phyloP scores from a whole-genome alignment of 306 rosid genomes.

The Hylodesmum podocarpum region DNA sequence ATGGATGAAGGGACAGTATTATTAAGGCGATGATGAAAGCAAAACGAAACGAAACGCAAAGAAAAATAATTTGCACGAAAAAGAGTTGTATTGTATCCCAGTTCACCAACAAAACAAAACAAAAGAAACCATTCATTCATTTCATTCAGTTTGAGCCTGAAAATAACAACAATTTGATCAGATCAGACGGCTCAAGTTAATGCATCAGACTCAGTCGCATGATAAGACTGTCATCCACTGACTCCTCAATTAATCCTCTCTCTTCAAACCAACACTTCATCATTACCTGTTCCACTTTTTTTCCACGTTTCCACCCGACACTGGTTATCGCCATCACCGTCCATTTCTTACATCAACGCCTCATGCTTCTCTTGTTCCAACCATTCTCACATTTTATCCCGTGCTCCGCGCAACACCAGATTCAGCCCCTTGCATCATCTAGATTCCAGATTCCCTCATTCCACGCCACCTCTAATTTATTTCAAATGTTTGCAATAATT shows the following conservation, averaged over 20 bases:
- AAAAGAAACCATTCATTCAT: too few species aligned
- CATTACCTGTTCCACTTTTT: conserved; percentile 35
- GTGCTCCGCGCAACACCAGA: conserved; percentile 11
- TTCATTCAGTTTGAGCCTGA: not conserved
- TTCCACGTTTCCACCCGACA: conserved; percentile 17
- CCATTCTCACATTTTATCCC: not conserved
- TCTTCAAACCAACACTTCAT: conserved; percentile 26
- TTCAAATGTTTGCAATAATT: too few species aligned
- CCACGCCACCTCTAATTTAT: too few species aligned
- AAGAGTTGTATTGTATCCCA: not conserved
- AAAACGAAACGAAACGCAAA: too few species aligned
- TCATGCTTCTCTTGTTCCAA: not conserved
- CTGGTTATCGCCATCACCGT: not conserved
- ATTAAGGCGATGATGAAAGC: too few species aligned
- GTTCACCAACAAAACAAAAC: not conserved
- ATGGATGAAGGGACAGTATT: too few species aligned
- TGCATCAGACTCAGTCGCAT: not conserved
- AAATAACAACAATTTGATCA: not conserved
- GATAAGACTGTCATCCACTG: conserved; percentile 30
- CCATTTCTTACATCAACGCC: not conserved
- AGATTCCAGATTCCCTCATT: conserved; percentile 22
- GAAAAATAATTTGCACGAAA: too few species aligned
- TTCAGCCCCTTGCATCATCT: not conserved
- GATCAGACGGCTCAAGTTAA: not conserved
- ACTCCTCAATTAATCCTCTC: not conserved